These are phyloP conservation scores for Aspergillus funiculosus DNA, from an alignment of 495 filamentous ascomycete species.

Conservation along the genomic window DNA sequence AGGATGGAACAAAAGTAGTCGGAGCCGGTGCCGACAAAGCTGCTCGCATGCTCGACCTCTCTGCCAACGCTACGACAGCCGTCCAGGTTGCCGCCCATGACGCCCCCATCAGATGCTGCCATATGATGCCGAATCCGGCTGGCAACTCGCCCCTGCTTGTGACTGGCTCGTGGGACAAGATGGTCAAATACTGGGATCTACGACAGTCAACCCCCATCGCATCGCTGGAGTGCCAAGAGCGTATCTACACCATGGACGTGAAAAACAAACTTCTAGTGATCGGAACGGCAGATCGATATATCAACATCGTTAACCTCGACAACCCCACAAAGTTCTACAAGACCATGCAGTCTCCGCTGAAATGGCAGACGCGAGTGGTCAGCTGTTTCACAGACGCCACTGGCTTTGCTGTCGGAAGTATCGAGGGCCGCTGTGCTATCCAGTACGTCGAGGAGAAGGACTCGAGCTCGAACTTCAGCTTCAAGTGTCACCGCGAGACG, in stretches of 20 bases:
- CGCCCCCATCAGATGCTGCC: constrained; percentile 68
- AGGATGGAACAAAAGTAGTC: constrained; percentile 71
- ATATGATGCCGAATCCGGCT: constrained; percentile 60
- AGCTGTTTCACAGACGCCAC: constrained; percentile 77
- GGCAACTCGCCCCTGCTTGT: constrained; percentile 60
- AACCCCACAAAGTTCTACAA: constrained; percentile 76
- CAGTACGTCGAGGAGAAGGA: constrained; percentile 88
- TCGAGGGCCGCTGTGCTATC: constrained; percentile 84
- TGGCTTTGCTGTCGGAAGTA: constrained; percentile 81
- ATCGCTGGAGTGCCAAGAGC: constrained; percentile 63
- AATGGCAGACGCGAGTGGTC: constrained; percentile 82
- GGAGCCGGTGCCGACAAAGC: constrained; percentile 82
- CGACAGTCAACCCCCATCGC: constrained; percentile 59
- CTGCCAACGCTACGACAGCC: constrained; percentile 44
- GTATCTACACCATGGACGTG: constrained; percentile 83
- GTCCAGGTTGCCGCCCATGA: constrained; percentile 73
- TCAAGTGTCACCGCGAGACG: constrained; percentile 86
- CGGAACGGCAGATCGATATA: constrained; percentile 80
- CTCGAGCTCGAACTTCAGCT: constrained; percentile 74
- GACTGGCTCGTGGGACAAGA: constrained; percentile 95
- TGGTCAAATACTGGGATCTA: constrained; percentile 92
- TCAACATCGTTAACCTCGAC: constrained; percentile 78
- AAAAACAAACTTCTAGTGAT: constrained; percentile 72
- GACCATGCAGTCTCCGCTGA: constrained; percentile 75
- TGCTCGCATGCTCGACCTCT: constrained; percentile 71